Evolutionary conservation across 441 rosid species (phyloP), one percentile per base, ranked within the genome.

Genomic region (Pelargonium australe): DNA sequence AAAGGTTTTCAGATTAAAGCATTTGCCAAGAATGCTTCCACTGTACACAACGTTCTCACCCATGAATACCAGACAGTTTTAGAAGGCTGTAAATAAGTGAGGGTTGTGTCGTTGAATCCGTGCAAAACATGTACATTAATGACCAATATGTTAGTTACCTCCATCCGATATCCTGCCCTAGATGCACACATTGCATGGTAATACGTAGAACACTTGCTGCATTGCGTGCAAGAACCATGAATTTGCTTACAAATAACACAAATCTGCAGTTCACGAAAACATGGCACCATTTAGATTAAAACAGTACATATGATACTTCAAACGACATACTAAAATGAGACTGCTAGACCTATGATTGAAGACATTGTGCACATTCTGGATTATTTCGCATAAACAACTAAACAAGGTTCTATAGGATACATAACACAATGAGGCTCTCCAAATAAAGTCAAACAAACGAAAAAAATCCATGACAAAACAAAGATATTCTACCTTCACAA

Each of bases 111-210:
- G 40, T 34, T 34, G 40, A 34, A 34, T 34, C 7, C 40, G 7
- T 34, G 40, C 40, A 34, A 34, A 34, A 34, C 7, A 34, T 5
- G 40, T 34, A 34, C 7, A 34, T 34, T 34, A 34, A 5, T 1
- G 53, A 65, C 45, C 41, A 68, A 68, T 19, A 23, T 11, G 28
- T 43, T 79, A 70, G 73, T 76, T 68, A 95, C 99, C 95, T 95
- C 99, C 99, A 92, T 95, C 68, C 98, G 88, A 69, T 92, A 92
- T 19, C 99, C 99, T 67, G 96, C 96, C 82, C 95, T 87, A 68
- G 99, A 95, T 68, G 99, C 99, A 75, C 99, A 95, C 99, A 92
- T 95, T 63, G 99, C 97, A 81, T 95, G 99, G 78, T 89, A 95
- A 82, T 92, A 95, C 0, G 99, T 92, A 34, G 98, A 92, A 75